Conservation (phyloP, 1,284 basidiomycete genomes). For the Cutaneotrichosporon sp. region DNA sequence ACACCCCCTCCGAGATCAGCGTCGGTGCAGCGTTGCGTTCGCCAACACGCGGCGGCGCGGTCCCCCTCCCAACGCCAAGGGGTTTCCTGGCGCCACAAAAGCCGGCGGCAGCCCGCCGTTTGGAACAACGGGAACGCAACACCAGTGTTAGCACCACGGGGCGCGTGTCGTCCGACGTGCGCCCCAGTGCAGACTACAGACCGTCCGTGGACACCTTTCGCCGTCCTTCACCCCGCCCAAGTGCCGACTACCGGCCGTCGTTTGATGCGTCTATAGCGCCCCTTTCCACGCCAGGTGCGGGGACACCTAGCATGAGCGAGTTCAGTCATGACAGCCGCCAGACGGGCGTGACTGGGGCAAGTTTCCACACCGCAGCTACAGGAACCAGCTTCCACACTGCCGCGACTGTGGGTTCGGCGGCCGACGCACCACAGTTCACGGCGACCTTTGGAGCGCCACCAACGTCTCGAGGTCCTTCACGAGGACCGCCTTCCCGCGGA, state of each 20-base stretch:
- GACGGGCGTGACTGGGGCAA: neutral
- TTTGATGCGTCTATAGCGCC: neutral
- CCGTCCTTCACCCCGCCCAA: neutral
- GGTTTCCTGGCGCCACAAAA: slow-evolving; percentile 42
- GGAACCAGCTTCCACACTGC: neutral
- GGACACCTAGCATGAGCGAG: slow-evolving; percentile 5
- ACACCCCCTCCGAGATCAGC: slow-evolving; percentile 18
- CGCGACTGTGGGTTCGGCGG: neutral
- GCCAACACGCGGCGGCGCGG: slow-evolving; percentile 20
- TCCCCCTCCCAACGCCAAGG: slow-evolving; percentile 36
- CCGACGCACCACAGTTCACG: neutral
- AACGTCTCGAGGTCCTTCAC: neutral
- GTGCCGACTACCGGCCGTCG: slow-evolving; percentile 1
- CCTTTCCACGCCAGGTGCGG: neutral
- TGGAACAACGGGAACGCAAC: slow-evolving; percentile 29
- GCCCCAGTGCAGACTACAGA: neutral
- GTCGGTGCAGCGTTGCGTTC: slow-evolving; percentile 17
- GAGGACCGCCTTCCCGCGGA: neutral
- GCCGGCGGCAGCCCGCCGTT: slow-evolving; percentile 32
- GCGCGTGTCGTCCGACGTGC: slow-evolving; percentile 1
- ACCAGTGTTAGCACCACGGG: slow-evolving; percentile 17
- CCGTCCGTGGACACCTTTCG: slow-evolving; percentile 4
- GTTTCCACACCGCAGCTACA: neutral
- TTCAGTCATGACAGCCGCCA: slow-evolving; percentile 1
- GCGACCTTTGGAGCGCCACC: too few relatives aligned